Conservation (phyloP, 805 yeast genomes). For the Starmerella vitae region DNA sequence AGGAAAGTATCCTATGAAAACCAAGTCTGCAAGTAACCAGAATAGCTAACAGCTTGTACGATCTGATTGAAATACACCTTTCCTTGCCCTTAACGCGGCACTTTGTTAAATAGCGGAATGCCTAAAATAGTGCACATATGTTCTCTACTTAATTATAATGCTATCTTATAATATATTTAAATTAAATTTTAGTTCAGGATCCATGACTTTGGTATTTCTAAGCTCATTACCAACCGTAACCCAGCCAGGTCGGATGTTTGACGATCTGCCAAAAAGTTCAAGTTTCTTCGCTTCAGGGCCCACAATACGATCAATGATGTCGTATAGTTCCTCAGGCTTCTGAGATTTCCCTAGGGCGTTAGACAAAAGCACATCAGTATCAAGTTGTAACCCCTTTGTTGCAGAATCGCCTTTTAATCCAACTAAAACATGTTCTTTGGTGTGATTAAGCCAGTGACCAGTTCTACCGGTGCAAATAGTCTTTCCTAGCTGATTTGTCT, state of each 20-base stretch:
- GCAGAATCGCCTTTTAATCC: conserved; percentile 58
- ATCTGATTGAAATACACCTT: no score
- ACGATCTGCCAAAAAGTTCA: conserved; percentile 81
- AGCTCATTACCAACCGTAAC: conserved; percentile 31
- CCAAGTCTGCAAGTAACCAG: no score
- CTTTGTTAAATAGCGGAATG: no score
- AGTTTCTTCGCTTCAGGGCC: conserved; percentile 66
- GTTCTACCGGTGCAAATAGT: conserved; percentile 93
- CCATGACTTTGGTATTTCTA: not conserved
- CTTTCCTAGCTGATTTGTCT: conserved; percentile 72
- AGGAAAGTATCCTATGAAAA: no score
- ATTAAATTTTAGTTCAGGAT: not conserved
- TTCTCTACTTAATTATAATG: no score
- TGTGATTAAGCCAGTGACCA: conserved; percentile 94
- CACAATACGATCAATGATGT: conserved; percentile 69
- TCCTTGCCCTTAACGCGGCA: no score
- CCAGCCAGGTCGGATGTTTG: conserved; percentile 85
- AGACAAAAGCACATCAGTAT: conserved; percentile 66
- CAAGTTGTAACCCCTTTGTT: conserved; percentile 57
- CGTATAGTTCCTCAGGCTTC: conserved; percentile 85
- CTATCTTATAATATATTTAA: not conserved
- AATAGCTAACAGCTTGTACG: no score
- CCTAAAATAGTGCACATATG: no score
- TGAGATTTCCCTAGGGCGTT: conserved; percentile 78
- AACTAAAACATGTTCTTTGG: conserved; percentile 78